Evolutionary conservation across 179 eudicot genomes (phyloP).

Genomic region (Silene coronaria): DNA sequence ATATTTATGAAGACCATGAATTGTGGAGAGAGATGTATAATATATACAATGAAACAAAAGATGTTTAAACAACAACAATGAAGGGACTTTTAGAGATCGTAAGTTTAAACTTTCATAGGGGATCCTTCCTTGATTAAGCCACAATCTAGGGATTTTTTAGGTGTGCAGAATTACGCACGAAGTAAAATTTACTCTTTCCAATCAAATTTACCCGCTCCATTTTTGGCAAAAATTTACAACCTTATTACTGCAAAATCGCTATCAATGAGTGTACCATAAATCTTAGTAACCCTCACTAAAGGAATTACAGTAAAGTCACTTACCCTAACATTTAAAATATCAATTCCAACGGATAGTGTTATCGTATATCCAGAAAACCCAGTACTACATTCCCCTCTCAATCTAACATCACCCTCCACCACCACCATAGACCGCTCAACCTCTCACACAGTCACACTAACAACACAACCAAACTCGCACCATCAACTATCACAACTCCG

Average conservation of each 20-base stretch:
- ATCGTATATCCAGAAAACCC: too few relatives aligned
- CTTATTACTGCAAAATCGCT: too few relatives aligned
- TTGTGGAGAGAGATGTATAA: not conserved
- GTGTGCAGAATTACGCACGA: not conserved
- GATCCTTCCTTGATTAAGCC: not conserved
- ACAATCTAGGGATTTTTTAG: not conserved
- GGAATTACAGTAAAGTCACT: too few relatives aligned
- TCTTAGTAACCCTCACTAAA: too few relatives aligned
- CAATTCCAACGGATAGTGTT: too few relatives aligned
- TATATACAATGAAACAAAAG: not conserved
- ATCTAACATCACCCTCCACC: too few relatives aligned
- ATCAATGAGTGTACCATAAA: too few relatives aligned
- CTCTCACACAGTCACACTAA: too few relatives aligned
- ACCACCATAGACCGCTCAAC: too few relatives aligned
- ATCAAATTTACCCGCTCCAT: not conserved
- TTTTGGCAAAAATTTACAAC: not conserved
- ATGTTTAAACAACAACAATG: not conserved
- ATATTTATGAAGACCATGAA: not conserved
- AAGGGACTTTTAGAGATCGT: not conserved
- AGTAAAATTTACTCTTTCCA: not conserved
- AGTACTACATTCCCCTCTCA: too few relatives aligned
- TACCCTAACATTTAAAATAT: too few relatives aligned
- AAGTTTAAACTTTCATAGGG: not conserved
- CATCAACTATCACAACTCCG: not conserved
- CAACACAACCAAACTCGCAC: not conserved